phyloP scores from a whole-genome alignment of 345 rosid species.

The Diplotaxis tenuifolia region DNA sequence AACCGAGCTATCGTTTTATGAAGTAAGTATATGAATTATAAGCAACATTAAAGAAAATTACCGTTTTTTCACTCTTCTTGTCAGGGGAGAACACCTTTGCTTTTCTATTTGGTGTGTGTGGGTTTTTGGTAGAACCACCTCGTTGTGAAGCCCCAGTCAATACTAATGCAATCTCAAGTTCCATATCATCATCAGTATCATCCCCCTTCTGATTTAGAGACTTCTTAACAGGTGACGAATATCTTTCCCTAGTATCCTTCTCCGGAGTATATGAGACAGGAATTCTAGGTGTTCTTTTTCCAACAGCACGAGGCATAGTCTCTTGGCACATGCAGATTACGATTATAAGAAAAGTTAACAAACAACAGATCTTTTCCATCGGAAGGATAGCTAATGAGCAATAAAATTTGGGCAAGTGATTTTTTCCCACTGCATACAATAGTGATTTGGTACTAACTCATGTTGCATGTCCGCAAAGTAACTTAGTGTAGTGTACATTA shows the following conservation, averaged over 20 bases:
- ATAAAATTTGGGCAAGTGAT: neutral
- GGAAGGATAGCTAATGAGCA: neutral
- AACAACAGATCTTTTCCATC: constrained; percentile 5
- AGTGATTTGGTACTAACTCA: neutral
- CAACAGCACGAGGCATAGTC: constrained; percentile 77
- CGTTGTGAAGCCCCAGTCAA: constrained; percentile 75
- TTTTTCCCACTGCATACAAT: neutral
- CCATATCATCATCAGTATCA: constrained; percentile 66
- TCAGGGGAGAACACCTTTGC: constrained; percentile 49
- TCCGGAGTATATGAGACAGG: constrained; percentile 58
- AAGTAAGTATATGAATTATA: constrained; percentile 5
- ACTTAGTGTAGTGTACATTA: neutral
- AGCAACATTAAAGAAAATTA: constrained; percentile 39
- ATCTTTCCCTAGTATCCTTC: constrained; percentile 50
- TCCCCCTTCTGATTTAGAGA: constrained; percentile 50
- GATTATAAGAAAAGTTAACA: constrained; percentile 32
- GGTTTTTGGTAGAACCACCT: constrained; percentile 62
- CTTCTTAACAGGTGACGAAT: constrained; percentile 56
- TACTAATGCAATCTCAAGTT: constrained; percentile 72
- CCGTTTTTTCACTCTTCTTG: constrained; percentile 50
- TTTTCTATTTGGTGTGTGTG: constrained; percentile 56
- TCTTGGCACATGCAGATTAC: constrained; percentile 44
- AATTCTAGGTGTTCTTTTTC: constrained; percentile 83
- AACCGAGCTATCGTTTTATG: neutral
- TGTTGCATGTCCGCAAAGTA: constrained; percentile 1